Base-by-base conservation (phyloP, 495 filamentous ascomycete species). In the Tuber borchii region DNA sequence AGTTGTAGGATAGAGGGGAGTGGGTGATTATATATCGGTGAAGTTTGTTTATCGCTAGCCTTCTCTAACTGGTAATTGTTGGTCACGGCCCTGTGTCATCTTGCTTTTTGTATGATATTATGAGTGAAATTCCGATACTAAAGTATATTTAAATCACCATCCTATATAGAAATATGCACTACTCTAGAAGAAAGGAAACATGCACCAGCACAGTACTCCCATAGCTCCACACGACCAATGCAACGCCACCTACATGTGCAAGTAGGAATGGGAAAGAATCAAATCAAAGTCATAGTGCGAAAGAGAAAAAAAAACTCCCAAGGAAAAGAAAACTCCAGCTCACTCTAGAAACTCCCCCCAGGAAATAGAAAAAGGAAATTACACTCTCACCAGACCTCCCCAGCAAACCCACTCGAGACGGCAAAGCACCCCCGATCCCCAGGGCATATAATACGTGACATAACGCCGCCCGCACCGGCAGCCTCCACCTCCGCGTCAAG, bases 1-100 rank as follows among this genome's bases (percentile, higher is more conserved):
- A 79, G 78, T 43, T 79, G 76, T 79, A 79, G 51, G 48, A n/a
- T 56, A 12, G 19, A 56, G 9, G 48, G 22, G 48, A 20, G 6
- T 3, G 20, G 42, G 12, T 43, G 48, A 10, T n/a, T n/a, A 12
- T 26, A 26, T n/a, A 26, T 56, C 1, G 20, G 48, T 56, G 48
- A 20, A 26, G 22, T 56, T 56, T 51, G 7, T 51, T 43, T 43
- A 9, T 12, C 42, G 4, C 42, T 43, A 43, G 42, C 9, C 42
- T 20, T 12, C 48, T 56, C 48, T 12, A 12, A n/a, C 8, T n/a
- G 22, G 48, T 3, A n/a, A 56, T 51, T 22, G 19, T 9, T 2
- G 20, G 46, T 10, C 46, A 51, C 20, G 17, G 20, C 20, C 48
- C 48, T 51, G 48, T 51, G 22, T n/a, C 7, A 10, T 51, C 6